These are phyloP conservation scores for Penicillium waksmanii DNA, from an alignment of 495 filamentous ascomycete species.

Conservation along the genomic window DNA sequence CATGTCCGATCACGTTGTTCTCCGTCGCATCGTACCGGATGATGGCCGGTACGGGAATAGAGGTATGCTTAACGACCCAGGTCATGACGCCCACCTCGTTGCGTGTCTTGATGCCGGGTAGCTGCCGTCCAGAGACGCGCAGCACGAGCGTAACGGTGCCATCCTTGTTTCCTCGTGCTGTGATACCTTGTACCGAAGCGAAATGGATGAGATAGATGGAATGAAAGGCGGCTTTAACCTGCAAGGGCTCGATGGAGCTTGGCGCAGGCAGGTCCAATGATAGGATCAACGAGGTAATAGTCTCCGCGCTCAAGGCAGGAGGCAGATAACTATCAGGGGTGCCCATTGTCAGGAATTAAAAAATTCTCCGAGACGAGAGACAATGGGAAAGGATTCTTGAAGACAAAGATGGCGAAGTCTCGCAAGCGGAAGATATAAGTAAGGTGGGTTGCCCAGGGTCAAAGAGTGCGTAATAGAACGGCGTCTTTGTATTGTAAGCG, in stretches of 20 bases:
- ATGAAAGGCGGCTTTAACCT: constrained; percentile 14
- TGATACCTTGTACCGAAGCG: constrained; percentile 2
- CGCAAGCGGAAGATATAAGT: too few species aligned
- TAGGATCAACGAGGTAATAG: too few species aligned
- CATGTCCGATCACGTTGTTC: constrained; percentile 34
- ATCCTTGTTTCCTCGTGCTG: constrained; percentile 12
- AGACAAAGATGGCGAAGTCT: too few species aligned
- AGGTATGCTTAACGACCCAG: constrained; percentile 25
- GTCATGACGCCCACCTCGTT: constrained; percentile 41
- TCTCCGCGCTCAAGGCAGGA: too few species aligned
- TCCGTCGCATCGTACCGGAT: constrained; percentile 29
- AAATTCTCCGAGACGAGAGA: too few species aligned
- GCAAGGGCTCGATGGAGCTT: constrained; percentile 14
- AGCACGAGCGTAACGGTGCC: constrained; percentile 31
- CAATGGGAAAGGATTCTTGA: too few species aligned
- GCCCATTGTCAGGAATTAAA: too few species aligned
- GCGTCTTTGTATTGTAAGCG: too few species aligned
- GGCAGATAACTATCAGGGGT: too few species aligned
- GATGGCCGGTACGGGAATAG: too few species aligned
- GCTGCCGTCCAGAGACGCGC: constrained; percentile 35
- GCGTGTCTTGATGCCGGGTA: constrained; percentile 37
- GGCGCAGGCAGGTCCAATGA: not conserved
- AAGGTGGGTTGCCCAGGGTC: too few species aligned
- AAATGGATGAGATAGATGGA: constrained; percentile 17
- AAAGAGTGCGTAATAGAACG: too few species aligned